Evolutionary conservation across 2,329 filamentous ascomycete genomes (phyloP).

Genomic region (Talaromyces sp.): DNA sequence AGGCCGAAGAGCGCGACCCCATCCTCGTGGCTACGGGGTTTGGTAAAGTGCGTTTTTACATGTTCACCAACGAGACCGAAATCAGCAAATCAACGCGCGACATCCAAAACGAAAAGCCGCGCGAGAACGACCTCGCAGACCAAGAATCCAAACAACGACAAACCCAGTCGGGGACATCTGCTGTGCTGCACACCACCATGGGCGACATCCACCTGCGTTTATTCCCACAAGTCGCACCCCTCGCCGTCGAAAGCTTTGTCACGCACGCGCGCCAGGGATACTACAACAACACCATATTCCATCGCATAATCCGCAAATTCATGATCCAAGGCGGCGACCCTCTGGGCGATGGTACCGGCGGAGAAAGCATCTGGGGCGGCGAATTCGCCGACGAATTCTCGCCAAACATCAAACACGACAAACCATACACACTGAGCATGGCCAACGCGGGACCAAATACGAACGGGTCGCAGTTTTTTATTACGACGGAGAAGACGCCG

Average conservation of each 20-base stretch:
- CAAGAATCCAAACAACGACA: constrained; percentile 49
- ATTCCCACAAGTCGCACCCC: constrained; percentile 88
- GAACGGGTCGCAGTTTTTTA: constrained; percentile 96
- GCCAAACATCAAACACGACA: constrained; percentile 77
- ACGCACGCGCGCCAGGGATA: constrained; percentile 86
- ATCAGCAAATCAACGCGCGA: constrained; percentile 81
- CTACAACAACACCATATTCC: constrained; percentile 97
- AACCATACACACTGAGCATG: constrained; percentile 95
- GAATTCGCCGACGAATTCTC: constrained; percentile 94
- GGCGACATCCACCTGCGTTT: constrained; percentile 92
- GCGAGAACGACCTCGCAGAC: constrained; percentile 46
- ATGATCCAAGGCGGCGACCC: constrained; percentile 92
- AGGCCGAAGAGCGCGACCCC: constrained; percentile 85
- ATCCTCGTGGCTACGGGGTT: constrained; percentile 81
- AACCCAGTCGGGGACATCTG: constrained; percentile 69
- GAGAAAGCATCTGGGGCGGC: constrained; percentile 87
- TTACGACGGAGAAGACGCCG: constrained; percentile 93
- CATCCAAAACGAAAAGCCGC: constrained; percentile 90
- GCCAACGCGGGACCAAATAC: constrained; percentile 94
- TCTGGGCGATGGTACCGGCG: constrained; percentile 81
- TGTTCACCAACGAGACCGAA: constrained; percentile 89
- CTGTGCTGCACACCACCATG: constrained; percentile 84
- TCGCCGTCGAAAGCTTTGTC: constrained; percentile 95
- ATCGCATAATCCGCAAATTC: constrained; percentile 94
- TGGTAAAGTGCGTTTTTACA: constrained; percentile 90